These are phyloP conservation scores for Pulicaria dysenterica DNA, from an alignment of 129 eudicot genomes.

Conservation along the genomic window DNA sequence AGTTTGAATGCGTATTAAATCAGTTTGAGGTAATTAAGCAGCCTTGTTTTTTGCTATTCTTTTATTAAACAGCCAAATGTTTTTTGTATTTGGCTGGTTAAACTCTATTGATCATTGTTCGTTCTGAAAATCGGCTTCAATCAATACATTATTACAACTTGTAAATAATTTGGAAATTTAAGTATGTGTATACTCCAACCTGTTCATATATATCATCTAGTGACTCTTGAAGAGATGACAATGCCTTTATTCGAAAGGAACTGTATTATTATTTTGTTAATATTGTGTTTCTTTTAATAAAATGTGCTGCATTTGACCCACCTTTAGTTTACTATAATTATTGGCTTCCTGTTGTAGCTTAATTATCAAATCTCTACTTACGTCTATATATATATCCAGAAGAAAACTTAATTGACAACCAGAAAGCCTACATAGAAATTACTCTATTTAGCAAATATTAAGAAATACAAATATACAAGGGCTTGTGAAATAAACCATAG, in stretches of 20 bases:
- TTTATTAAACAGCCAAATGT: constrained; percentile 12
- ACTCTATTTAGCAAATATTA: too few species aligned
- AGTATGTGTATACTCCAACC: constrained; percentile 13
- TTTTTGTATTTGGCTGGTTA: constrained; percentile 28
- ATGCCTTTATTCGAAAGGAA: neutral
- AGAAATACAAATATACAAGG: too few species aligned
- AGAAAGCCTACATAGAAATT: too few species aligned
- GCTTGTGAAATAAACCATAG: too few species aligned
- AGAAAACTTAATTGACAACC: too few species aligned
- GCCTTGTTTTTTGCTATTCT: neutral
- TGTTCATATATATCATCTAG: neutral
- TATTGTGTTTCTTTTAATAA: neutral
- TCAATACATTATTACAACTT: constrained; percentile 18
- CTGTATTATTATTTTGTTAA: neutral
- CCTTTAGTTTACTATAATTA: too few species aligned
- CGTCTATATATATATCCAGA: neutral
- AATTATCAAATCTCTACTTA: neutral
- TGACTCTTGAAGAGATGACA: too few species aligned
- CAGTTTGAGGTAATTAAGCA: constrained; percentile 22
- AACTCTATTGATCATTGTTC: constrained; percentile 18
- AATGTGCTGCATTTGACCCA: neutral
- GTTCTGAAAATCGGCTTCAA: constrained; percentile 30
- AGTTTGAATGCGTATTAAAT: too few species aligned
- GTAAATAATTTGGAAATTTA: constrained; percentile 25
- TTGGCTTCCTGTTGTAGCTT: neutral